These are phyloP conservation scores for Linnemannia exigua DNA, from an alignment of 192 early-diverging fungal species.

Conservation along the genomic window DNA sequence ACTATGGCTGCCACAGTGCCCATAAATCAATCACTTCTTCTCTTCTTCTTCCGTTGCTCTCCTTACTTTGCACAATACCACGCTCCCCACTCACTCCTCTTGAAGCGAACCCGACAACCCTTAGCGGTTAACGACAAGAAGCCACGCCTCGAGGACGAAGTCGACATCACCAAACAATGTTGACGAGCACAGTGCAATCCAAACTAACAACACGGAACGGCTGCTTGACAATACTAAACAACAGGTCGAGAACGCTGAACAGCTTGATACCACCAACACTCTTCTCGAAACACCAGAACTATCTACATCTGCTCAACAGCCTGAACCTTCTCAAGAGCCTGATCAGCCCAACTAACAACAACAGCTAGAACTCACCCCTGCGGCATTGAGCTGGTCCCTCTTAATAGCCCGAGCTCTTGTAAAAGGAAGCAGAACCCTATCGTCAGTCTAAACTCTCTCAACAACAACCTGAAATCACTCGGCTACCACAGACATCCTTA, in stretches of 20 bases:
- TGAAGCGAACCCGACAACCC: background rate
- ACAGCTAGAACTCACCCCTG: background rate
- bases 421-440: too few species aligned
- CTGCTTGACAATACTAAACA: too few species aligned
- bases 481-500: too few species aligned
- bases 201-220: background rate
- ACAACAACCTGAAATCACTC: too few species aligned
- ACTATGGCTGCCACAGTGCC: too few species aligned
- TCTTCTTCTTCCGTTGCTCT: too few species aligned
- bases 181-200: too few species aligned
- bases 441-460: too few species aligned
- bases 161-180: background rate
- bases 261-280: background rate
- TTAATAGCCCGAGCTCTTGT: too few species aligned
- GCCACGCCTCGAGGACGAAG: background rate
- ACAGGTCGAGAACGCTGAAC: background rate
- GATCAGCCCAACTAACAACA: too few species aligned
- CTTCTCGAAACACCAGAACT: background rate
- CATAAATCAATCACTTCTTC: too few species aligned
- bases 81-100: background rate
- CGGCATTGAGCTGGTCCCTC: too few species aligned
- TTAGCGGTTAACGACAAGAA: background rate
- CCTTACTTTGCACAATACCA: background rate
- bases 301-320: background rate
- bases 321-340: background rate